Evolutionary conservation across 495 filamentous ascomycete genomes (phyloP).

Genomic region (Ascodesmis nigricans): DNA sequence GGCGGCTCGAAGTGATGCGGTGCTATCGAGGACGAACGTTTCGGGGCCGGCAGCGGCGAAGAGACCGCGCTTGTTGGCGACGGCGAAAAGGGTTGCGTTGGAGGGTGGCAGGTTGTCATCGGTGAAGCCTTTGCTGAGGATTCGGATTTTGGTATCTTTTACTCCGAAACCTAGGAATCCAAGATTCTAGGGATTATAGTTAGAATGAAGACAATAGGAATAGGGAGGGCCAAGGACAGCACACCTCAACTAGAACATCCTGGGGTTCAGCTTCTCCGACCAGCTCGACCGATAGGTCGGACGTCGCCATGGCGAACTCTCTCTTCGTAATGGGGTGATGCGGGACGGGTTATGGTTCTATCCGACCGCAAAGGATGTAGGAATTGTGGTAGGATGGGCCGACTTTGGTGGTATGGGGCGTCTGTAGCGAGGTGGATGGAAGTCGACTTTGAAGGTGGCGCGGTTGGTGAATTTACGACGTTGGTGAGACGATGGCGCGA

Average conservation of each 20-base stretch:
- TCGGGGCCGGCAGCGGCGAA: conserved; percentile 76
- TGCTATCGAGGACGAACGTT: conserved; percentile 47
- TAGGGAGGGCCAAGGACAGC: conserved; percentile 6
- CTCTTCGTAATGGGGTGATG: no score
- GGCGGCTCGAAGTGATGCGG: conserved; percentile 54
- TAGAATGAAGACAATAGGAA: conserved; percentile 1
- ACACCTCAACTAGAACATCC: conserved; percentile 30
- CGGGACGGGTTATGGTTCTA: no score
- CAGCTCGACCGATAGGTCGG: conserved; percentile 14
- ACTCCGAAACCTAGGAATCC: conserved; percentile 59
- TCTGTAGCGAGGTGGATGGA: no score
- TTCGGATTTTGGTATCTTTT: conserved; percentile 61
- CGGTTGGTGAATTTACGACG: no score
- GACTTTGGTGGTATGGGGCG: no score
- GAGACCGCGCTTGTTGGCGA: conserved; percentile 60
- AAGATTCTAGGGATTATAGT: conserved; percentile 34
- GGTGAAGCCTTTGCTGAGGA: conserved; percentile 64
- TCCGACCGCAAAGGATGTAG: no score
- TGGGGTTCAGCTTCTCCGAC: conserved; percentile 23
- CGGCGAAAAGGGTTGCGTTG: conserved; percentile 62
- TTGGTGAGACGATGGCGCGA: no score
- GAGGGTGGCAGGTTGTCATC: conserved; percentile 47
- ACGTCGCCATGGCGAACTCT: no score
- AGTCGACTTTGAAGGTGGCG: no score
- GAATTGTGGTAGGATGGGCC: no score